A percentile compares a stretch with the other conserved stretches of the same genome.
phyloP scores from a whole-genome alignment of 306 rosid genomes.

The Heteromeles arbutifolia region DNA sequence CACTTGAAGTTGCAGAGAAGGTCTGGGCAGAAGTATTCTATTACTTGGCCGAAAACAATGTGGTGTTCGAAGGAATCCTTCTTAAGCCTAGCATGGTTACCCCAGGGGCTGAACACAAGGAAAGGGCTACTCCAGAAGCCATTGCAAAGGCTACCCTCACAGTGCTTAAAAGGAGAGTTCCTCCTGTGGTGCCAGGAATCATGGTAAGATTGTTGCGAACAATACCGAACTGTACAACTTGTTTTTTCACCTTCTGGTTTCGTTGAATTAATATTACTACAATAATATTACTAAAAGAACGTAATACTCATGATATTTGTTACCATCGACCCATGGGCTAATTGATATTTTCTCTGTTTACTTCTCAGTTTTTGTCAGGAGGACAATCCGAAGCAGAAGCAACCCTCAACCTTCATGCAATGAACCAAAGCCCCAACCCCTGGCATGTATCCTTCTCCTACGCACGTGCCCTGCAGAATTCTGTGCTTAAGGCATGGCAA shows the following conservation, averaged over 20 bases:
- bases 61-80: conserved; percentile 87
- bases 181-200: conserved; percentile 98
- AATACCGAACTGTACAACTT: background rate
- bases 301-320: background rate
- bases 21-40: conserved; percentile 97
- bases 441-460: conserved; percentile 99
- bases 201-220: conserved; percentile 43
- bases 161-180: conserved; percentile 87
- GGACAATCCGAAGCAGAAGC: conserved; percentile 97
- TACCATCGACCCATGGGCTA: background rate
- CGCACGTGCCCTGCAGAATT: conserved; percentile 91
- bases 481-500: conserved; percentile 94
- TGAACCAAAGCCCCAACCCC: conserved; percentile 98
- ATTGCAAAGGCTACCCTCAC: conserved; percentile 71
- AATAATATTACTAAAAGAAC: background rate
- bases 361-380: conserved; percentile 82
- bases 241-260: background rate
- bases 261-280: background rate
- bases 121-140: conserved; percentile 83
- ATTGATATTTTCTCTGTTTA: conserved; percentile 8
- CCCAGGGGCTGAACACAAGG: conserved; percentile 96
- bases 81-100: conserved; percentile 99
- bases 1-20: conserved; percentile 94
- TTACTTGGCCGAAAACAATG: conserved; percentile 92
- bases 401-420: conserved; percentile 83